A percentile compares a stretch with the other conserved stretches of the same genome.
Evolutionary conservation across 2,329 filamentous ascomycete species (phyloP).

Genomic region (Elsinoe necatrix): DNA sequence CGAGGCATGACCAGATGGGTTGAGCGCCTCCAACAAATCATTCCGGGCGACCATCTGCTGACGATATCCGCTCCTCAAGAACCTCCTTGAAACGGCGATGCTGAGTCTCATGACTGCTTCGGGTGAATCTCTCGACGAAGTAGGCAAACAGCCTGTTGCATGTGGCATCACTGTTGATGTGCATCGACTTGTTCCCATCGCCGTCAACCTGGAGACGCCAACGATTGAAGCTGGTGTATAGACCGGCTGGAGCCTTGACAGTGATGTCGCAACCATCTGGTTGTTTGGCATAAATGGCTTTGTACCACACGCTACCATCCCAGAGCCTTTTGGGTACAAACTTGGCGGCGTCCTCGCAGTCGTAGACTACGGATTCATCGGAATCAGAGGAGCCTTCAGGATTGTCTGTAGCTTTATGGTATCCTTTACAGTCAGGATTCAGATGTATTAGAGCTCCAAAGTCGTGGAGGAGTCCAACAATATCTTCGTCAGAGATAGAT

Average conservation of each 20-base stretch:
- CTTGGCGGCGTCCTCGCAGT: conserved; percentile 30
- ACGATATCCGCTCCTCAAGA: conserved; percentile 14
- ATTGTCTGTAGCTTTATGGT: conserved; percentile 18
- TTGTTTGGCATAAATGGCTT: conserved; percentile 25
- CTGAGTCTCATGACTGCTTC: conserved; percentile 26
- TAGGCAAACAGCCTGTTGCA: conserved; percentile 26
- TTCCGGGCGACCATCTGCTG: background rate
- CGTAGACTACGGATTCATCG: conserved; percentile 21
- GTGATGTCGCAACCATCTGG: conserved; percentile 30
- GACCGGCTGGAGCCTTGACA: conserved; percentile 29
- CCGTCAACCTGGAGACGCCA: conserved; percentile 24
- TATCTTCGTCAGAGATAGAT: conserved; percentile 22
- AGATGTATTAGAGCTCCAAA: conserved; percentile 27
- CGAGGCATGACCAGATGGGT: background rate
- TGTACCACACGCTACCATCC: conserved; percentile 28
- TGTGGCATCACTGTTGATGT: conserved; percentile 27
- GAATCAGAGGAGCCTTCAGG: conserved; percentile 15
- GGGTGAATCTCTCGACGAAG: conserved; percentile 29
- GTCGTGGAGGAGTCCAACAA: conserved; percentile 27
- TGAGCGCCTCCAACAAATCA: background rate
- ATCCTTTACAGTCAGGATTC: conserved; percentile 28
- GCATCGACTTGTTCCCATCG: conserved; percentile 10
- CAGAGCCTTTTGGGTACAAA: conserved; percentile 30
- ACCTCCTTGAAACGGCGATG: conserved; percentile 27
- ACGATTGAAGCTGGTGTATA: conserved; percentile 26